phyloP scores from a whole-genome alignment of 2,329 filamentous ascomycete species.

The Stemphylium vesicarium region DNA sequence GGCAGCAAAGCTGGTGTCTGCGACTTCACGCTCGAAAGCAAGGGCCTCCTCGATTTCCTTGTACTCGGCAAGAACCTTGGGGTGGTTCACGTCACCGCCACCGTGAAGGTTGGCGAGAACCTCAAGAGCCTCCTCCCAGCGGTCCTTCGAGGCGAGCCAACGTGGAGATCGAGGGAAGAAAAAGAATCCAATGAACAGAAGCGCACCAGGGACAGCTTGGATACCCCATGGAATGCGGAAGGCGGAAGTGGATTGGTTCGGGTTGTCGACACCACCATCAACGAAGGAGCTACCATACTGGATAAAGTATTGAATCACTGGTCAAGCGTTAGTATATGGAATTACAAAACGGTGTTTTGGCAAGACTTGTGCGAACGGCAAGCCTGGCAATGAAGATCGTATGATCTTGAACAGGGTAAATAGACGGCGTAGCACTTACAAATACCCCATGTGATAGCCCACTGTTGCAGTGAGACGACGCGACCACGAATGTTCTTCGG shows the following conservation, averaged over 20 bases:
- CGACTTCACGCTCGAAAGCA: conserved; percentile 61
- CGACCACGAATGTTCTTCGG: conserved; percentile 58
- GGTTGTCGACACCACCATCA: conserved; percentile 51
- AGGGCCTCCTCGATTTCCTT: conserved; percentile 65
- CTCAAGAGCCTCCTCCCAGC: conserved; percentile 69
- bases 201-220: conserved; percentile 50
- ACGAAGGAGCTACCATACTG: conserved; percentile 67
- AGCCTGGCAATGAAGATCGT: conserved; percentile 17
- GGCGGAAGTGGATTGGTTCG: conserved; percentile 53
- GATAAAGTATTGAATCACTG: conserved; percentile 67
- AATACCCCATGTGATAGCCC: conserved; percentile 66
- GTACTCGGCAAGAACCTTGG: conserved; percentile 68
- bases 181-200: conserved; percentile 50
- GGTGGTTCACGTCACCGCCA: conserved; percentile 61
- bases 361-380: too few relatives aligned
- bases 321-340: conserved; percentile 21
- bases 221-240: conserved; percentile 54
- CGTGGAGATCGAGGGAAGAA: conserved; percentile 63
- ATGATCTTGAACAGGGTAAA: neutral
- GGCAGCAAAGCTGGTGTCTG: conserved; percentile 57
- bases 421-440: conserved; percentile 51
- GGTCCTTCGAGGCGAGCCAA: conserved; percentile 72
- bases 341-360: conserved; percentile 40
- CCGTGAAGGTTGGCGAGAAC: conserved; percentile 64
- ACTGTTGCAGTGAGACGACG: conserved; percentile 66